Evolutionary conservation across 2,329 filamentous ascomycete genomes (phyloP).

Genomic region (Annulohypoxylon truncatum): DNA sequence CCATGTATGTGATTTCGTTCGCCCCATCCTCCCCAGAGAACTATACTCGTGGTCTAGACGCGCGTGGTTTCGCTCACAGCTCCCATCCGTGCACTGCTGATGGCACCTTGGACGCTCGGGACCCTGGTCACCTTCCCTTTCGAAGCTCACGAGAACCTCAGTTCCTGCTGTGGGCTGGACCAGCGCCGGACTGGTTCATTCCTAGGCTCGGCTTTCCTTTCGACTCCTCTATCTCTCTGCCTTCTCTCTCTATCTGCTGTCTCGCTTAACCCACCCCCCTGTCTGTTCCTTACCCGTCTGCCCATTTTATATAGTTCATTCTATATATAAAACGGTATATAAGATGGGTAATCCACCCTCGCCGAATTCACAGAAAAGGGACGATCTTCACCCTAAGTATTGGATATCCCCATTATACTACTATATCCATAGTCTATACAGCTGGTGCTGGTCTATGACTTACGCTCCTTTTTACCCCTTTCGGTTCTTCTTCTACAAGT

Average conservation of each 20-base stretch:
- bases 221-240: constrained; percentile 2
- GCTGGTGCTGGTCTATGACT: constrained; percentile 42
- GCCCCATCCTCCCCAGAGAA: neutral
- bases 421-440: constrained; percentile 32
- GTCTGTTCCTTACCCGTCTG: neutral
- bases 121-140: constrained; percentile 41
- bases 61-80: constrained; percentile 27
- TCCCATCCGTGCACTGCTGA: constrained; percentile 34
- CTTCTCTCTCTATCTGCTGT: constrained; percentile 5
- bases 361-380: constrained; percentile 37
- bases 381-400: constrained; percentile 33
- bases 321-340: constrained; percentile 28
- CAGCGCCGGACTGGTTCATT: constrained; percentile 26
- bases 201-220: constrained; percentile 23
- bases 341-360: constrained; percentile 16
- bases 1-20: neutral
- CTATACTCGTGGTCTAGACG: constrained; percentile 40
- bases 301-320: constrained; percentile 21
- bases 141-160: constrained; percentile 45
- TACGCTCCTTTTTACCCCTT: constrained; percentile 42
- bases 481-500: constrained; percentile 36
- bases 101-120: constrained; percentile 34
- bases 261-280: constrained; percentile 2
- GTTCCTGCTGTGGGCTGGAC: constrained; percentile 27
- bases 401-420: neutral